phyloP scores from a whole-genome alignment of 2,329 filamentous ascomycete species.

The Ophiostoma tasmaniense region DNA sequence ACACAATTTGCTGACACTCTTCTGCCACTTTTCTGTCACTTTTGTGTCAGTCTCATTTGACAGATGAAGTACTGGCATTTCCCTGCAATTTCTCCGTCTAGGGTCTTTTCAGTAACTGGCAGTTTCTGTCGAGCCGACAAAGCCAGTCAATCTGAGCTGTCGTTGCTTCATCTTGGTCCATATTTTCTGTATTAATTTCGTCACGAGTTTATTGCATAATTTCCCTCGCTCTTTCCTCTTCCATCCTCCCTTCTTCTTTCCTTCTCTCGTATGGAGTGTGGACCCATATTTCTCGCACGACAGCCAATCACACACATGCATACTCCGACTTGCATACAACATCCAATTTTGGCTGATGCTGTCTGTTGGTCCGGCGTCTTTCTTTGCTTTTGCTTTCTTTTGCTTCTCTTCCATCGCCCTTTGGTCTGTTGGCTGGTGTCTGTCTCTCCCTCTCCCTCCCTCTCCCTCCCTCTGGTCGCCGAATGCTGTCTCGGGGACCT shows the following conservation, averaged over 20 bases:
- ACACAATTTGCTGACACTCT: not conserved
- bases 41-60: not conserved
- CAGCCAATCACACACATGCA: not conserved
- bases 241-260: not conserved
- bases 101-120: not conserved
- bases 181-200: not conserved
- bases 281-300: not conserved
- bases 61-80: too few relatives aligned
- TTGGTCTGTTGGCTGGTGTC: not conserved
- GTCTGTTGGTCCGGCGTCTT: not conserved
- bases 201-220: not conserved
- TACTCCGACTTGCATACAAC: not conserved
- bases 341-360: not conserved
- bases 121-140: not conserved
- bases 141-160: not conserved
- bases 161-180: not conserved
- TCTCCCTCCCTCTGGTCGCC: not conserved
- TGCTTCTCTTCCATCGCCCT: not conserved
- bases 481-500: not conserved
- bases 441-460: not conserved
- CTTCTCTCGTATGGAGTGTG: not conserved
- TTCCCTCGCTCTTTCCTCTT: not conserved
- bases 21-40: not conserved
- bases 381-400: not conserved
- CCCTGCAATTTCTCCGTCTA: too few relatives aligned